Base-by-base conservation (phyloP, 768 basidiomycete species). In the Mycena galopus region DNA sequence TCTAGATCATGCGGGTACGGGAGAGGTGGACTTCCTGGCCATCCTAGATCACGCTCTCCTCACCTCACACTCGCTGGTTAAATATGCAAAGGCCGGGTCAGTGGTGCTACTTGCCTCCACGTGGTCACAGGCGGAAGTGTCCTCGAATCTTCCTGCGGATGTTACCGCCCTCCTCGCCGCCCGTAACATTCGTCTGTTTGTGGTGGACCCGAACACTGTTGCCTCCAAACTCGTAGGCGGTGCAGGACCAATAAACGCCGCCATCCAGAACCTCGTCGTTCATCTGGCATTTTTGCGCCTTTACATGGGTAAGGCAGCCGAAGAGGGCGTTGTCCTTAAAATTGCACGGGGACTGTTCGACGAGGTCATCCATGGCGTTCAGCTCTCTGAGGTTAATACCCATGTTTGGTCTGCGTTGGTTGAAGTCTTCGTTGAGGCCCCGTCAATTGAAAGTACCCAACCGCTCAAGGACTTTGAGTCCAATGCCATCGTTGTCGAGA, bases 271-370 rank as follows among this genome's bases (percentile, higher is more conserved):
- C 73, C 81, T 94, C 72, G 78, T 94, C 39, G 88, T 91, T 51
- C 90, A 94, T 76, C 85, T 97, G 32, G 93, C 94, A 0, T 95
- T 98, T 86, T 82, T 98, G 78, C 88, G 95, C 64, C 86, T 99
- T 35, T 99, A 93, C 82, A 84, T 96, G 47, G 94, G 93, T 32
- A 82, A 85, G 60, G 82, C 84, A n/a, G 92, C 91, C 9, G 87
- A 83, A 27, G 88, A 92, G 78, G 79, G 81, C 1, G 80, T 86
- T 8, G 84, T 94, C 21, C 77, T 87, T 50, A 87, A 88, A 77
- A 77, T 93, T 39, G 89, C 88, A 4, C 83, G 82, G 29, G 81
- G 79, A 5, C 77, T 85, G 2, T 85, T 89, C 61, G 86, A 87
- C 27, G 85, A 87, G 30, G 71, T 76, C 21, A 77, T 93, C 17